Evolutionary conservation across 345 rosid species (phyloP).

Genomic region (Diplotaxis tenuifolia): DNA sequence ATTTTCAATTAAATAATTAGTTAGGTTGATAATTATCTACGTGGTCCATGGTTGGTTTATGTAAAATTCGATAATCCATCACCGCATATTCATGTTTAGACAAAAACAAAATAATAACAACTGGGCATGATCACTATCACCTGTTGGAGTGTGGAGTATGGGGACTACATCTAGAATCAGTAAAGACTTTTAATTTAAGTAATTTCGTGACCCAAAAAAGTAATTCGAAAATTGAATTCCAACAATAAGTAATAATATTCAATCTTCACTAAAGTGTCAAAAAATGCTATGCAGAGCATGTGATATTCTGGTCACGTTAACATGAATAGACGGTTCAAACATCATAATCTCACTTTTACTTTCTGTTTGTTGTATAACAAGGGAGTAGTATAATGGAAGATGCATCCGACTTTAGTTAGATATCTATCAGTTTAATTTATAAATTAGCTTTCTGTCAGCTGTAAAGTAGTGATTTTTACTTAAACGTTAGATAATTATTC

Average conservation of each 20-base stretch:
- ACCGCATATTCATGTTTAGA: slow-evolving; percentile 20
- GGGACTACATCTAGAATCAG: slow-evolving; percentile 24
- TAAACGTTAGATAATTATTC: slow-evolving; percentile 7
- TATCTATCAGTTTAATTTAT: background rate
- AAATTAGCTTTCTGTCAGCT: slow-evolving; percentile 11
- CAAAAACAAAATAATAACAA: background rate
- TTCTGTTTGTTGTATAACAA: slow-evolving; percentile 31
- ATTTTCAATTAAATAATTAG: background rate
- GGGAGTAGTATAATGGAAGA: slow-evolving; percentile 21
- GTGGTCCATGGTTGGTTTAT: slow-evolving; percentile 13
- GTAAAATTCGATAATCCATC: slow-evolving; percentile 1
- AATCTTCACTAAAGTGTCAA: slow-evolving; percentile 13
- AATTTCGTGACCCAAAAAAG: too few relatives aligned
- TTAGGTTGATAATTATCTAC: background rate
- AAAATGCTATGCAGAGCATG: slow-evolving; percentile 34
- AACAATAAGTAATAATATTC: background rate
- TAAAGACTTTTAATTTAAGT: background rate
- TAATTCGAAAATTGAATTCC: slow-evolving; percentile 8
- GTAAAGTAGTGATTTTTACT: slow-evolving; percentile 23
- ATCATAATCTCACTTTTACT: slow-evolving; percentile 38
- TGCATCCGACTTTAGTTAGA: slow-evolving; percentile 21
- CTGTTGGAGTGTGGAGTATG: slow-evolving; percentile 21
- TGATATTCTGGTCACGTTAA: slow-evolving; percentile 34
- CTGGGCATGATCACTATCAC: slow-evolving; percentile 18
- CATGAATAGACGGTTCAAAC: slow-evolving; percentile 34